Conservation (phyloP, 1,284 basidiomycete species). For the Trichosporon faecale region DNA sequence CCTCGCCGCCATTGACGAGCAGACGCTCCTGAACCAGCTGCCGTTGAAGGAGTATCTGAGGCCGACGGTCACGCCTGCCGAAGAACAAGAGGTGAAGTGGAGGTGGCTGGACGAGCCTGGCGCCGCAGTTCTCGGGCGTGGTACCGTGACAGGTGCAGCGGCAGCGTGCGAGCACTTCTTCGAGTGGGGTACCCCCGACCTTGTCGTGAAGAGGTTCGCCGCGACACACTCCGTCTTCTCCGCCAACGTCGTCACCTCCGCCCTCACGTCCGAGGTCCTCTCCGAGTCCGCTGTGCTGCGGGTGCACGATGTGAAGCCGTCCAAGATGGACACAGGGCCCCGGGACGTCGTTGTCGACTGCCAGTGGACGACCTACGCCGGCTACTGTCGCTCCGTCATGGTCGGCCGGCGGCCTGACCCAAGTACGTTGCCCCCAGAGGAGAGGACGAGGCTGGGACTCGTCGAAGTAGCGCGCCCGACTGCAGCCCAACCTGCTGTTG, state of each 20-base stretch:
- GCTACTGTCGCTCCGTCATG: slow-evolving; percentile 39
- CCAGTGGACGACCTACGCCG: slow-evolving; percentile 26
- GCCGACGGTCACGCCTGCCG: slow-evolving; percentile 53
- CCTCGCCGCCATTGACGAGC: slow-evolving; percentile 56
- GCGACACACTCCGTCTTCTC: slow-evolving; percentile 40
- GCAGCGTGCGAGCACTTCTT: slow-evolving; percentile 76
- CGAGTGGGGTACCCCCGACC: slow-evolving; percentile 78
- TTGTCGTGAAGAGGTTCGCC: slow-evolving; percentile 46
- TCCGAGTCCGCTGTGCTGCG: background rate
- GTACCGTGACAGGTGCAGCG: slow-evolving; percentile 66
- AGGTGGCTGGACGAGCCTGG: slow-evolving; percentile 43
- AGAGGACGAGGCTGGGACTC: slow-evolving; percentile 32
- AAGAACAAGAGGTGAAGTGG: slow-evolving; percentile 37
- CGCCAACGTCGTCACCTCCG: slow-evolving; percentile 36
- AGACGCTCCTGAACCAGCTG: slow-evolving; percentile 61
- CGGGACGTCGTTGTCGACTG: slow-evolving; percentile 38
- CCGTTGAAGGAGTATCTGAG: slow-evolving; percentile 69
- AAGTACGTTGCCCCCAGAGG: slow-evolving; percentile 22
- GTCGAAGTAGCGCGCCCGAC: slow-evolving; percentile 7
- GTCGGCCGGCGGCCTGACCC: slow-evolving; percentile 38
- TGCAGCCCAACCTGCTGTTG: background rate
- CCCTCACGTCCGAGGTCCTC: slow-evolving; percentile 4
- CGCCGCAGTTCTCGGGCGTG: slow-evolving; percentile 33
- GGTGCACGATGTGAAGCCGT: background rate
- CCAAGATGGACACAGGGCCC: background rate